Base-by-base conservation (phyloP, 2,329 filamentous ascomycete species). In the Elsinoe fawcettii region DNA sequence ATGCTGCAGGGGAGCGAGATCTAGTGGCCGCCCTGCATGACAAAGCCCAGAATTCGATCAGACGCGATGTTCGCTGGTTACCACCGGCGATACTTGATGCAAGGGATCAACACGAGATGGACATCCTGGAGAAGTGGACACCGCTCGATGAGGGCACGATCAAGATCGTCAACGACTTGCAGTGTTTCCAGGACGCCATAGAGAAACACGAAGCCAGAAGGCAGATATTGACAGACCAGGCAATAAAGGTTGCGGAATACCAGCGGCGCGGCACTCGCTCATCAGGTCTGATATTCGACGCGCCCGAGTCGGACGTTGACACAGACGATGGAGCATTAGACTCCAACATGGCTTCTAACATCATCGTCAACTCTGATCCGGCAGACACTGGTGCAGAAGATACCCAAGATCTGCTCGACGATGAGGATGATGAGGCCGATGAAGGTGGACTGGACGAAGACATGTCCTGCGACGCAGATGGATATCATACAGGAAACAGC, bases 41-140 rank as follows among this genome's bases (percentile, higher is more conserved):
- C 8, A 46, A 56, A 11, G 54, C 54, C 5, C 54, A 46, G 20
- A 14, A 47, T 20, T 39, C 54, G 2, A 56, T 56, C 18, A n/a
- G 6, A 7, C 23, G 43, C 2, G 54, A 56, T 8, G 30, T 46
- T 16, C 32, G 54, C 11, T 46, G 41, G 37, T 39, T 49, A 18
- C 16, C 30, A 16, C 39, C 54, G 8, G 18, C 14, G 16, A 5
- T n/a, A 20, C 25, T 23, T 6, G 41, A 56, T 9, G 27, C n/a
- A 1, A 32, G 54, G 11, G 18, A 47, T 11, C 16, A 49, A 14
- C 16, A 20, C 22, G 54, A 56, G 43, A 22, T 56, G 14, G 43
- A 32, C 8, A 25, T 47, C 12, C n/a, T 56, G 12, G 54, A 56
- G 23, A 32, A 12, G 5, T 56, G 54, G 54, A 22, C 12, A 14